phyloP scores from a whole-genome alignment of 495 filamentous ascomycete genomes.

The Glarea lozoyensis region DNA sequence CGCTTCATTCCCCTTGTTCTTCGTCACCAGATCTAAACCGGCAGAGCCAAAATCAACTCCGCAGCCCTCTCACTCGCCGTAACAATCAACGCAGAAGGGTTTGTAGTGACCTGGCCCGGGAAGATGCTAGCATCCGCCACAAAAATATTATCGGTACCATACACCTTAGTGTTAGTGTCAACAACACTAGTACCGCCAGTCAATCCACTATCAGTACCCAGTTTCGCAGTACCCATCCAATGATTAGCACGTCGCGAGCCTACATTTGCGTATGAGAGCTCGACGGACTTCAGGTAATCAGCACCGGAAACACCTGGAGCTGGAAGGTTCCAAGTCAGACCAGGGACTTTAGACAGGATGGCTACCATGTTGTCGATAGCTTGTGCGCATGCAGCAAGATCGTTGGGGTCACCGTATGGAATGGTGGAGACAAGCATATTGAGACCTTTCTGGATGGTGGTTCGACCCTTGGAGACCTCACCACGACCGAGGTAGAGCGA shows the following conservation, averaged over 20 bases:
- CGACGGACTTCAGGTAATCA: conserved; percentile 41
- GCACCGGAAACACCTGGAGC: conserved; percentile 36
- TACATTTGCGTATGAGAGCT: conserved; percentile 35
- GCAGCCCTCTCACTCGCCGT: conserved; percentile 39
- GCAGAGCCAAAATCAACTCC: conserved; percentile 35
- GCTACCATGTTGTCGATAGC: conserved; percentile 53
- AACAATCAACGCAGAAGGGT: conserved; percentile 43
- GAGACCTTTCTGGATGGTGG: conserved; percentile 47
- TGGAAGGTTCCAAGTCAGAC: conserved; percentile 47
- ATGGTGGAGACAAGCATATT: conserved; percentile 20
- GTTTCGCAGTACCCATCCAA: conserved; percentile 58
- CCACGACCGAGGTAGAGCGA: conserved; percentile 59
- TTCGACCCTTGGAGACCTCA: conserved; percentile 48
- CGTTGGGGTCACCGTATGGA: conserved; percentile 25
- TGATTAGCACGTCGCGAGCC: conserved; percentile 56
- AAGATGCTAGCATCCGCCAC: conserved; percentile 47
- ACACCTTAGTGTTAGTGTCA: conserved; percentile 51
- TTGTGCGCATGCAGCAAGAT: conserved; percentile 30
- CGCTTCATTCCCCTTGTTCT: too few species aligned
- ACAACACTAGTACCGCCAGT: conserved; percentile 54
- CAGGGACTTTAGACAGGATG: conserved; percentile 39
- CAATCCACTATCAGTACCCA: conserved; percentile 55
- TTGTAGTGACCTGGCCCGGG: conserved; percentile 40
- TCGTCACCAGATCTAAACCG: not conserved
- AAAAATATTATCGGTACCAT: conserved; percentile 51